Evolutionary conservation across 2,329 filamentous ascomycete species (phyloP), one percentile per base, ranked within the genome.

Genomic region (Paracamarosporium sp.): DNA sequence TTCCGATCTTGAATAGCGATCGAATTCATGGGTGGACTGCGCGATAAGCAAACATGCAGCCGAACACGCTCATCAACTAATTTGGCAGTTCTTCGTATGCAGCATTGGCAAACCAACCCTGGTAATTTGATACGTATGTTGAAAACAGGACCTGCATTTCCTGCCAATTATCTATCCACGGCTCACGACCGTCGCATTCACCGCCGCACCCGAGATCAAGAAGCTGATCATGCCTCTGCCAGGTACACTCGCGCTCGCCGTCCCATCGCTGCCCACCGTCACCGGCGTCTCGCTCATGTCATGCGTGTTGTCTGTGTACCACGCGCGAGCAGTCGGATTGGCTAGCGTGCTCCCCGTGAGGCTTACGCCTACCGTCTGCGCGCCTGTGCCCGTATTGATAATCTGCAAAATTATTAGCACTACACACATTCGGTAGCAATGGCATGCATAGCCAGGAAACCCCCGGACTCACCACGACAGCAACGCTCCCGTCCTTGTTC

Each of bases 401-500:
- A 65, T 59, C 48, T 51, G 45, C 22, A 24, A 25, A 43, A 5
- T 12, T 5, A 24, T 43, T 15, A 43, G 33, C 22, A 27, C 12
- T 8, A n/a, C 15, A 11, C 27, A 27, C 33, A 13, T 4, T 15
- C 17, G 12, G 27, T 12, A 33, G 11, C 9, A 35, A 24, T 3
- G 17, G 13, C 20, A 12, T n/a, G 4, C n/a, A 3, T 12, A 27
- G 17, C 5, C 27, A 22, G 7, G 15, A n/a, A n/a, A 38, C 13
- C 6, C 7, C 8, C 2, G 8, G 3, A 51, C 48, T 31, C n/a
- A 51, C 48, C 17, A 71, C 68, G 9, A 72, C 66, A 24, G 69
- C 69, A 3, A 70, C 30, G 56, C 67, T 71, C 6, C 74, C 72
- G 61, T 78, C 75, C 4, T 56, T 59, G 53, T 76, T 76, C 24